Percentiles rank a stretch among this genome's conserved stretches.
phyloP scores from a whole-genome alignment of 139 green algal genomes.

The Chlamydomonas sphaeroides region DNA sequence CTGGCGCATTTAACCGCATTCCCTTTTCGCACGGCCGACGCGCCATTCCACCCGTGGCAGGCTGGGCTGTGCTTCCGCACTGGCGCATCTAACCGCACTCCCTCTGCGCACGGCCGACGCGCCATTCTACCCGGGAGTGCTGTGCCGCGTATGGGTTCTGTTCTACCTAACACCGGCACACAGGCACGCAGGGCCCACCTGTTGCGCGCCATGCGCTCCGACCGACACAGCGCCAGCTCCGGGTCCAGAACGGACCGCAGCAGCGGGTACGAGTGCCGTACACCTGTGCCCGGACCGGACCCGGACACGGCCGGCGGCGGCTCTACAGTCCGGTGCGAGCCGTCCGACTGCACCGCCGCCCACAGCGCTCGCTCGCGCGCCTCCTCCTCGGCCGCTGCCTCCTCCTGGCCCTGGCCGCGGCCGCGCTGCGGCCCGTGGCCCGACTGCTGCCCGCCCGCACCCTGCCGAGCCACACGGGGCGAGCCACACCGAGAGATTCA shows the following conservation, averaged over 20 bases:
- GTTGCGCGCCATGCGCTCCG: neutral
- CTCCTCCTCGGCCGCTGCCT: neutral
- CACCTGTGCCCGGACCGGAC: neutral
- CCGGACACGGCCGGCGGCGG: too few relatives aligned
- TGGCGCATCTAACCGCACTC: too few relatives aligned
- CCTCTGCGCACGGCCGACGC: too few relatives aligned
- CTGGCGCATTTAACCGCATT: too few relatives aligned
- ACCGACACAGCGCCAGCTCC: slow-evolving; percentile 21
- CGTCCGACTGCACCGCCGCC: slow-evolving; percentile 14
- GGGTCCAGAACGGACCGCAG: slow-evolving; percentile 8
- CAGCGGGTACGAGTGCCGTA: slow-evolving; percentile 3
- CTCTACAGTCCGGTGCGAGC: neutral
- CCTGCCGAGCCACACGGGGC: neutral
- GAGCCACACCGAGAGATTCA: too few relatives aligned
- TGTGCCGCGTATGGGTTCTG: neutral
- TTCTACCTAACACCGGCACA: neutral
- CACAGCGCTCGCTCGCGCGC: neutral
- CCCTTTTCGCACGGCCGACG: too few relatives aligned
- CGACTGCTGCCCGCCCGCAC: too few relatives aligned
- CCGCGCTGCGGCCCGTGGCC: too few relatives aligned
- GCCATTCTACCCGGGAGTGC: neutral
- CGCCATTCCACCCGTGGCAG: too few relatives aligned
- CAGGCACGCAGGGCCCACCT: neutral
- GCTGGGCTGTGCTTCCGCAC: too few relatives aligned
- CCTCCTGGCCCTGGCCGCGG: neutral